Base-by-base conservation (phyloP, 2,329 filamentous ascomycete species). In the Phialophora expanda region DNA sequence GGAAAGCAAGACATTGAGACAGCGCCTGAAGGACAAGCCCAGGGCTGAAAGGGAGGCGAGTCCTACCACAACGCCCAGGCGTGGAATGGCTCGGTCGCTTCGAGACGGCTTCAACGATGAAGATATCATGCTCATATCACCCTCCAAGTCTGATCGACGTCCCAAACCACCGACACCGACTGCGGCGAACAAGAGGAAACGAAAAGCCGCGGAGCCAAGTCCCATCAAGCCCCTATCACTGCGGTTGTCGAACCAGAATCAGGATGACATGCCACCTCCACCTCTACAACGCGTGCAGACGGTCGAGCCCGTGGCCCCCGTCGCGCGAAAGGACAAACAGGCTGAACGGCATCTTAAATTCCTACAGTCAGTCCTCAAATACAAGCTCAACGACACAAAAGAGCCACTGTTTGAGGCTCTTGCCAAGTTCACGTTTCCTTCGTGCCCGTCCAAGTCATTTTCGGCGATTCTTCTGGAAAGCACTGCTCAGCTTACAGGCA, bases 51-150 rank as follows among this genome's bases (percentile, higher is more conserved):
- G 75, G 61, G 64, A 69, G 26, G 78, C 76, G 28, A 61, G 57
- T 30, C 59, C 51, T 46, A 82, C 82, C 1, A 73, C 71, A 4
- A 87, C 85, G 1, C 85, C 85, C 0, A 84, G 76, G 66, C 85
- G 82, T 69, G 67, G 64, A 8, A 50, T 66, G 53, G 75, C 75
- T 6, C 75, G 82, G 0, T 80, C 81, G 2, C 80, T 85, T 41
- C 81, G 86, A 17, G 87, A 89, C 77, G 87, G 87, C 20, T 89
- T 89, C 72, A 85, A 88, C 63, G 85, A 89, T 68, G 82, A 84
- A 62, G 85, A 89, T 72, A 81, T 89, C 8, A 75, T 83, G 63
- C 78, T 83, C 67, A 74, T 81, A 0, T 87, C 86, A 2, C 86
- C 86, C 3, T 85, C 81, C 60, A 87, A 83, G 70, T 79, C 80